phyloP scores from a whole-genome alignment of 2,329 filamentous ascomycete genomes.

The Albifimbria verrucaria region DNA sequence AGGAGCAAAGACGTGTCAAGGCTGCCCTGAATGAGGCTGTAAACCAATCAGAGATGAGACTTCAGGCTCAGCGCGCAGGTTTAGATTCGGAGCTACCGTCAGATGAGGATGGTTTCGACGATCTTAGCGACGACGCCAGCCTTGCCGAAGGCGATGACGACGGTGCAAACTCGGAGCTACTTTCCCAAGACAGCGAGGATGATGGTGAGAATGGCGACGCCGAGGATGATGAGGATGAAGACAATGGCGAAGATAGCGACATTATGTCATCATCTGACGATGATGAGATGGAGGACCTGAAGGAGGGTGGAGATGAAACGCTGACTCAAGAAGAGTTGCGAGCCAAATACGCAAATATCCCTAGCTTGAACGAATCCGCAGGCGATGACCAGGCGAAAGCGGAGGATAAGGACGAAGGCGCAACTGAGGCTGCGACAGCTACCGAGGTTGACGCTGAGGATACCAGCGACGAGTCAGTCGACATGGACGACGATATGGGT shows the following conservation, averaged over 20 bases:
- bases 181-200: constrained; percentile 26
- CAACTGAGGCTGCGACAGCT: constrained; percentile 13
- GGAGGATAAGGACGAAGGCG: constrained; percentile 19
- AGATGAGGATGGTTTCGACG: constrained; percentile 43
- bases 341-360: constrained; percentile 66
- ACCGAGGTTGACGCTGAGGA: constrained; percentile 36
- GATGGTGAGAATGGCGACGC: constrained; percentile 33
- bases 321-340: constrained; percentile 67
- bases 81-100: constrained; percentile 50
- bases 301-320: constrained; percentile 55
- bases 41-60: constrained; percentile 65
- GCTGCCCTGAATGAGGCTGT: constrained; percentile 72
- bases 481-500: constrained; percentile 66
- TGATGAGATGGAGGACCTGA: constrained; percentile 55
- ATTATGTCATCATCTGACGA: constrained; percentile 63
- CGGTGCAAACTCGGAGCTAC: constrained; percentile 29
- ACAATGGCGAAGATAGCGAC: constrained; percentile 40
- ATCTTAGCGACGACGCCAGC: constrained; percentile 44
- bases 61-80: constrained; percentile 57
- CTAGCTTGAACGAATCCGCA: constrained; percentile 36
- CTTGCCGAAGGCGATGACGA: constrained; percentile 28
- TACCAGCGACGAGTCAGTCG: constrained; percentile 62
- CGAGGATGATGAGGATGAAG: constrained; percentile 36
- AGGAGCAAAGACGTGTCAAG: constrained; percentile 61
- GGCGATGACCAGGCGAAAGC: not conserved